Evolutionary conservation across 495 filamentous ascomycete genomes (phyloP), one percentile per base, ranked within the genome.

Genomic region (Aspergillus bertholletiae): DNA sequence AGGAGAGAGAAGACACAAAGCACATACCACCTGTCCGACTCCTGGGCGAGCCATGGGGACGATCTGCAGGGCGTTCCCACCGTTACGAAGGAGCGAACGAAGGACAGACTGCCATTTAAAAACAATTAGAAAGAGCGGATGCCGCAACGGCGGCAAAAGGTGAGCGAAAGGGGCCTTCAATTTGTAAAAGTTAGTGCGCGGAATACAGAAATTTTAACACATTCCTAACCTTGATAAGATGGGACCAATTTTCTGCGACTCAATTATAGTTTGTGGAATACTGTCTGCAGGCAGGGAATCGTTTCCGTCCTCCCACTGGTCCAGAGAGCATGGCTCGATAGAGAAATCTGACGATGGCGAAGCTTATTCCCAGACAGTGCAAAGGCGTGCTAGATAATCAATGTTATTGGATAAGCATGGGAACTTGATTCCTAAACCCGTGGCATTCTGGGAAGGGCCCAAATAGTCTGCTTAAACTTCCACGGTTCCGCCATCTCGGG

Each of bases 11-110:
- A 49, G 22, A 35, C 13, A 13, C 2, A 49, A 13, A 27, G 15
- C n/a, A 53, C 58, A 35, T 57, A 61, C 59, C 54, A 61, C 54
- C 49, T 61, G 59, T 35, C 59, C 59, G 9, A 44, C 13, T 13
- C 53, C 54, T 32, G 53, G 53, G 35, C 47, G 58, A 51, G 50
- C 58, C 58, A 60, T 60, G 37, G 26, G 39, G 37, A 49, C 39
- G 26, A 27, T 34, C 21, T 22, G 28, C 5, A 17, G 20, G 39
- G 39, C 8, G 27, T 51, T 26, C 26, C 44, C 37, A 40, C 34
- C 7, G 30, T 35, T 35, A 35, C 23, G 46, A 37, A 22, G 9
- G 39, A 43, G 39, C 39, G 18, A 22, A 15, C 17, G 18, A 43
- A 15, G 20, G 11, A 3, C 5, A 17, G 39, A 22, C 39, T 43